Evolutionary conservation across 352 stramenopile genomes (phyloP), one percentile per base, ranked within the genome.

Genomic region (Phytopythium litorale): DNA sequence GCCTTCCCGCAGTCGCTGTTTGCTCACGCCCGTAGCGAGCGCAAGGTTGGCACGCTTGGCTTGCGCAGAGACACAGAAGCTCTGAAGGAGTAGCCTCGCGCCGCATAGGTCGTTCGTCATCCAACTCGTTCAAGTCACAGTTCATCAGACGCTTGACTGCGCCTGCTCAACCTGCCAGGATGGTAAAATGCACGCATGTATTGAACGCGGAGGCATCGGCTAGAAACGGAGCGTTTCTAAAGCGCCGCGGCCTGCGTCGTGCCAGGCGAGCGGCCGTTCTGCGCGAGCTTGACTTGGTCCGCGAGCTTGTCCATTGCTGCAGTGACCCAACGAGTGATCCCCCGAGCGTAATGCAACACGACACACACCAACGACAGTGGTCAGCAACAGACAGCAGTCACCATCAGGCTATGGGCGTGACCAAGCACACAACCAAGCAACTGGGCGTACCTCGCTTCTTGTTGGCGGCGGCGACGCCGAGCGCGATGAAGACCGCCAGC

Each of bases 401-500:
- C 56, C 1, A 38, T 21, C 30, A 58, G n/a, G n/a, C n/a, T n/a
- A n/a, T n/a, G n/a, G n/a, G n/a, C n/a, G n/a, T n/a, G n/a, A n/a
- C n/a, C n/a, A n/a, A n/a, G n/a, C n/a, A n/a, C n/a, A 19, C 48
- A 55, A 54, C 7, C 28, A 30, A 56, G n/a, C 40, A 58, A 32
- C 49, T 68, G 32, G 56, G 2, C 78, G 42, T 72, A 92, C 82
- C 81, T 77, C 70, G 69, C 66, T 86, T 89, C 65, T 86, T 88
- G 62, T 90, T 92, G 40, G 79, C 72, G 9, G 86, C 84, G 1
- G 83, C 72, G 49, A 95, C 67, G 11, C 71, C 80, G 16, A 95
- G 78, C 9, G 71, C 78, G 33, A 89, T 71, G 61, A 93, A 95
- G 12, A 93, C 81, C 21, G 90, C 73, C 11, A 83, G 57, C 77